Conservation (phyloP, 345 rosid species). For the Eucalyptus lansdowneana region DNA sequence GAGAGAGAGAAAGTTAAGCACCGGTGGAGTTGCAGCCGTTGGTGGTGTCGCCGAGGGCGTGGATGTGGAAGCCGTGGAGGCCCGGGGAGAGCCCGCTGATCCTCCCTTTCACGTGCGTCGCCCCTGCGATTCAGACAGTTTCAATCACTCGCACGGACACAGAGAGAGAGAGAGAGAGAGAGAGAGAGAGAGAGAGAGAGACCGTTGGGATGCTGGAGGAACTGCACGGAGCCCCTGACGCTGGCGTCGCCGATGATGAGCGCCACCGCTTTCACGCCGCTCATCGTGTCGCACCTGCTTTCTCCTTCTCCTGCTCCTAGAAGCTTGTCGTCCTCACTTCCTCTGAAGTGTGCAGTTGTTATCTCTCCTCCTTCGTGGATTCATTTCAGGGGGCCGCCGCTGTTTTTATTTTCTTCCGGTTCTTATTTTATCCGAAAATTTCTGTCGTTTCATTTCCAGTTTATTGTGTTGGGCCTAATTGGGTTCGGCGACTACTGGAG, state of each 20-base stretch:
- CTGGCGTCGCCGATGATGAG: constrained; percentile 53
- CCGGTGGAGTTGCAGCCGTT: constrained; percentile 98
- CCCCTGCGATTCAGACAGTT: constrained; percentile 21
- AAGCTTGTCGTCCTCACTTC: neutral
- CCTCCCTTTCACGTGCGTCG: constrained; percentile 64
- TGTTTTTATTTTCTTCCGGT: neutral
- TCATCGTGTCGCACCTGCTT: constrained; percentile 11
- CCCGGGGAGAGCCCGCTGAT: constrained; percentile 76
- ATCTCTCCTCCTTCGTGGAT: neutral
- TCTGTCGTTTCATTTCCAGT: neutral
- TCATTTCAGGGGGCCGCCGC: neutral
- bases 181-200: neutral
- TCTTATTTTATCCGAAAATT: neutral
- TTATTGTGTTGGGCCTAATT: neutral
- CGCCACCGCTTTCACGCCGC: constrained; percentile 69
- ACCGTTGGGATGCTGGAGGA: constrained; percentile 52
- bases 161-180: neutral
- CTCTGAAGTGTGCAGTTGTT: neutral
- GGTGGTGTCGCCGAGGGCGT: constrained; percentile 87
- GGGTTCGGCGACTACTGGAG: neutral
- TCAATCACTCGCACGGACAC: too few relatives aligned
- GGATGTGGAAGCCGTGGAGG: constrained; percentile 84
- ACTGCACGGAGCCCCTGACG: constrained; percentile 61
- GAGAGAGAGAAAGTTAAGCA: neutral
- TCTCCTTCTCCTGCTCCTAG: neutral